Conservation (phyloP, 768 basidiomycete genomes). For the Candolleomyces eurysporus region DNA sequence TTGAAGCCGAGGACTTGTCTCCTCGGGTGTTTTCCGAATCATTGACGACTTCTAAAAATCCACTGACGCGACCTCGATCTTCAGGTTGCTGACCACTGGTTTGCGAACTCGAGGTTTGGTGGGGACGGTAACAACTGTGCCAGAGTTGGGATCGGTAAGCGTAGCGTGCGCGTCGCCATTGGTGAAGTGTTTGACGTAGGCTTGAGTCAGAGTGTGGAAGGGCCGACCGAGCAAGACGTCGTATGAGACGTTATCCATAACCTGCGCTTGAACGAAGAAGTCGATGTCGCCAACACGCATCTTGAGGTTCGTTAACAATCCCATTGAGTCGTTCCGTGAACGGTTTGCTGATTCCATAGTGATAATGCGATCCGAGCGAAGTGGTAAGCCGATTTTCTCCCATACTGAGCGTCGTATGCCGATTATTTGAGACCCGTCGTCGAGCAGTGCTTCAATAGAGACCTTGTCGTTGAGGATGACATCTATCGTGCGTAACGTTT, state of each 20-base stretch:
- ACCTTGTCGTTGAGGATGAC: constrained; percentile 8
- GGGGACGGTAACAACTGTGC: constrained; percentile 10
- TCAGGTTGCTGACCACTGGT: not conserved
- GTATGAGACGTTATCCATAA: constrained; percentile 18
- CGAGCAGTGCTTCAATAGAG: constrained; percentile 15
- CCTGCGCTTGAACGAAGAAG: constrained; percentile 21
- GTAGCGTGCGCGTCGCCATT: constrained; percentile 8
- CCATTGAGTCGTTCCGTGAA: constrained; percentile 13
- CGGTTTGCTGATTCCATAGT: constrained; percentile 20
- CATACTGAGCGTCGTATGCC: constrained; percentile 11
- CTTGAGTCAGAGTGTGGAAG: constrained; percentile 16
- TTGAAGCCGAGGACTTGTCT: too few species aligned
- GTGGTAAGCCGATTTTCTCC: constrained; percentile 15
- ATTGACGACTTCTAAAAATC: too few species aligned
- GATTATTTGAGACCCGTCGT: constrained; percentile 18
- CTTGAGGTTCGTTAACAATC: constrained; percentile 14
- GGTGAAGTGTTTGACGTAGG: constrained; percentile 3
- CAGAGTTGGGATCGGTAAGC: constrained; percentile 16
- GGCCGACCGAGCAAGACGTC: constrained; percentile 19
- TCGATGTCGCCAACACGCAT: constrained; percentile 11
- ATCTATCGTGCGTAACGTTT: constrained; percentile 13
- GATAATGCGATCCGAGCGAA: constrained; percentile 14
- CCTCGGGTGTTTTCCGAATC: too few species aligned
- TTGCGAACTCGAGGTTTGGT: not conserved
- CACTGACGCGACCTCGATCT: too few species aligned